Evolutionary conservation across 495 filamentous ascomycete genomes (phyloP).

Genomic region (Neurospora tetrasperma): DNA sequence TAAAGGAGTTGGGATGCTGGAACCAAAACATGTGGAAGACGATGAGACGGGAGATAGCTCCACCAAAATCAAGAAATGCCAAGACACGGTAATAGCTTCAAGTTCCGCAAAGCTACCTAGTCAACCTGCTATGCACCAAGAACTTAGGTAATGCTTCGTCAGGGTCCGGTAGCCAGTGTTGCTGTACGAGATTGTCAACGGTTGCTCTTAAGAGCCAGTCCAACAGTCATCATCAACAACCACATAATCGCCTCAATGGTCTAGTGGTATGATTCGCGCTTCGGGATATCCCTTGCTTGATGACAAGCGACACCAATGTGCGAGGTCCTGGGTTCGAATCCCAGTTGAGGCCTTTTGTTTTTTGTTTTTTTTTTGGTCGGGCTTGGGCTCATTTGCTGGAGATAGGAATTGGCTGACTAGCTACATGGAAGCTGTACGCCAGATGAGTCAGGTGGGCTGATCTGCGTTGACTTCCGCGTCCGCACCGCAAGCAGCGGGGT

Average conservation of each 20-base stretch:
- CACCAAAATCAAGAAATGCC: background rate
- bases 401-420: too few species aligned
- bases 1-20: background rate
- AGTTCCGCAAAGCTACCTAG: background rate
- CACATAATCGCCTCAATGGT: background rate
- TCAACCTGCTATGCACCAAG: background rate
- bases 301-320: background rate
- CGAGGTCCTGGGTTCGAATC: background rate
- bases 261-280: constrained; percentile 1
- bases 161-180: background rate
- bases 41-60: background rate
- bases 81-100: background rate
- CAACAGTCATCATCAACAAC: background rate
- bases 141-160: too few species aligned
- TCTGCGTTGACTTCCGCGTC: too few species aligned
- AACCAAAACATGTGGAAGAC: background rate
- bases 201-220: background rate
- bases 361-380: background rate
- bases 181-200: background rate
- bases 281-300: background rate
- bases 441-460: too few species aligned
- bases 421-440: too few species aligned
- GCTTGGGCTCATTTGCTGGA: background rate
- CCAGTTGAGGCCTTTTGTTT: background rate
- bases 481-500: too few species aligned